These are phyloP conservation scores for Marchantia polymorpha DNA, from an alignment of 225 moss, liverwort and hornwort genomes.

Conservation along the genomic window DNA sequence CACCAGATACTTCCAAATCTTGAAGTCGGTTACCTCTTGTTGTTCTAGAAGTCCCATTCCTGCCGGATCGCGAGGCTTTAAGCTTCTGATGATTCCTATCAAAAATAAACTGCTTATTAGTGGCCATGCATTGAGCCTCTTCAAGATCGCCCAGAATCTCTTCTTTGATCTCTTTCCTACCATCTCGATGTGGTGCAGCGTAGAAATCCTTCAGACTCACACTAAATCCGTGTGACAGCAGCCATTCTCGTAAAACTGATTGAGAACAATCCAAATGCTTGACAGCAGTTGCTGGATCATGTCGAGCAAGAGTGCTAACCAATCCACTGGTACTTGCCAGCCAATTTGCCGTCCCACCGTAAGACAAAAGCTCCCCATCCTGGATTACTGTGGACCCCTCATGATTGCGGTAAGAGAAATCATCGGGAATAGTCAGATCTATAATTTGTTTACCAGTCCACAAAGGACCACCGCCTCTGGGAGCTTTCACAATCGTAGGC, in stretches of 20 bases:
- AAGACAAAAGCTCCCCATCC: constrained; percentile 63
- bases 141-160: constrained; percentile 40
- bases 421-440: constrained; percentile 59
- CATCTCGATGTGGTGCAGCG: constrained; percentile 34
- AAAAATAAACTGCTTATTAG: constrained; percentile 23
- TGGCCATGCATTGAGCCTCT: constrained; percentile 39
- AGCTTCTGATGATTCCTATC: constrained; percentile 5
- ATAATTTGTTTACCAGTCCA: constrained; percentile 88
- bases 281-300: constrained; percentile 52
- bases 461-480: constrained; percentile 48
- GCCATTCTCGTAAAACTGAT: constrained; percentile 64
- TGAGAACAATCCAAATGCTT: constrained; percentile 68
- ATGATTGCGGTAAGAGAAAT: constrained; percentile 44
- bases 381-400: constrained; percentile 45
- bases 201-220: constrained; percentile 67
- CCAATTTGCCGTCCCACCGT: constrained; percentile 52
- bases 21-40: not conserved
- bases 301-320: constrained; percentile 47
- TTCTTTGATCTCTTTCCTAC: constrained; percentile 48
- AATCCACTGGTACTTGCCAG: constrained; percentile 63
- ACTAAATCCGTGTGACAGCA: constrained; percentile 69
- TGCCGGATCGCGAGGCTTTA: constrained; percentile 1
- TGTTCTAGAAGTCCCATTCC: not conserved
- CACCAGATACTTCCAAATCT: not conserved
- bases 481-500: constrained; percentile 79